Percentiles rank a stretch among this genome's conserved stretches.
These are phyloP conservation scores for Trypanosoma avium DNA, from an alignment of 208 protist genomes.

Conservation along the genomic window DNA sequence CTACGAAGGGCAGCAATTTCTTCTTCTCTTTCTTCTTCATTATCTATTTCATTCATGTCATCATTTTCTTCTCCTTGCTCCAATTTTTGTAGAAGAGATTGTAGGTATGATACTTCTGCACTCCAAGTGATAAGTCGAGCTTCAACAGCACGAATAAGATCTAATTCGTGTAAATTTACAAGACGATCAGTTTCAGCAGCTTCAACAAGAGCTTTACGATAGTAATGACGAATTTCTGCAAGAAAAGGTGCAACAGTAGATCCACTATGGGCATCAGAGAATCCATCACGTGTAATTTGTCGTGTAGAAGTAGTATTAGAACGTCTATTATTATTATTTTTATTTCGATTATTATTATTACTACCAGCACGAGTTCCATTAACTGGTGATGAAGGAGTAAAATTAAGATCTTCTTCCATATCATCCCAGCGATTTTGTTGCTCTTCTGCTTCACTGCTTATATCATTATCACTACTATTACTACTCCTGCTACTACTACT, in stretches of 20 bases:
- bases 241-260: slow-evolving; percentile 47
- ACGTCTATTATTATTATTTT: not conserved
- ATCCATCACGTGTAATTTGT: slow-evolving; percentile 5
- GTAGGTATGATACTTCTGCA: slow-evolving; percentile 14
- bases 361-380: not conserved
- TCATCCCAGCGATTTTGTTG: slow-evolving; percentile 15
- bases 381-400: not conserved
- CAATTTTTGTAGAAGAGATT: slow-evolving; percentile 12
- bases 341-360: too few relatives aligned
- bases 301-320: not conserved
- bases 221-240: slow-evolving; percentile 57
- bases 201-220: slow-evolving; percentile 37
- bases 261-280: slow-evolving; percentile 12
- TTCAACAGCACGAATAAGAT: slow-evolving; percentile 46
- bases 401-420: slow-evolving; percentile 19
- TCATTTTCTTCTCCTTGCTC: not conserved
- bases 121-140: slow-evolving; percentile 3
- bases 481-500: not conserved
- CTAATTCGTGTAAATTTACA: slow-evolving; percentile 44
- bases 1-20: slow-evolving; percentile 7
- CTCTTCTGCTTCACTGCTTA: not conserved
- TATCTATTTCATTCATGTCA: not conserved
- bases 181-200: slow-evolving; percentile 36
- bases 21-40: not conserved
- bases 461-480: not conserved